A percentile compares a stretch with the other conserved stretches of the same genome.
These are phyloP conservation scores for Russula compacta DNA, from an alignment of 768 basidiomycete species.

Conservation along the genomic window DNA sequence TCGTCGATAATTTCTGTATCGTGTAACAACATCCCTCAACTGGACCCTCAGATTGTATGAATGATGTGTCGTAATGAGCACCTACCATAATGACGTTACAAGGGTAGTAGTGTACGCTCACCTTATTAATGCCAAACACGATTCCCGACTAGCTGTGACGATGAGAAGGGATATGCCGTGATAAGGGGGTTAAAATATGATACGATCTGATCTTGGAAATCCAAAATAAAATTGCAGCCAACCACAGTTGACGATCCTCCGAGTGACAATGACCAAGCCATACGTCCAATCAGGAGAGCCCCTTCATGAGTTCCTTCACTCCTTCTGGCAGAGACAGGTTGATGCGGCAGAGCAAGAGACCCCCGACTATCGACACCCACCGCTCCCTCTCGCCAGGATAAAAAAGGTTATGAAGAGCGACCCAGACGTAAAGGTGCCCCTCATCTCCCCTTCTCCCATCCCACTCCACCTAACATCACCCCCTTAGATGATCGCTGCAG, in stretches of 20 bases:
- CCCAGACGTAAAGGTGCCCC: conserved; percentile 84
- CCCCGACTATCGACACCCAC: conserved; percentile 80
- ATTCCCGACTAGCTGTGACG: neutral
- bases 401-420: conserved; percentile 99
- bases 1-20: neutral
- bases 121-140: neutral
- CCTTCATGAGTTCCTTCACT: conserved; percentile 75
- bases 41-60: neutral
- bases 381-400: conserved; percentile 87
- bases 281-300: conserved; percentile 79
- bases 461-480: neutral
- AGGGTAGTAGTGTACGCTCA: neutral
- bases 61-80: neutral
- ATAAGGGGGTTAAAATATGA: conserved; percentile 1
- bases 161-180: neutral
- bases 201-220: conserved; percentile 9
- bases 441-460: neutral
- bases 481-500: conserved; percentile 91
- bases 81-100: neutral
- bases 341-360: conserved; percentile 82
- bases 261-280: conserved; percentile 32
- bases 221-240: conserved; percentile 7
- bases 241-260: conserved; percentile 17
- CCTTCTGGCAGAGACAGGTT: conserved; percentile 88
- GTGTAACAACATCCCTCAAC: neutral